Evolutionary conservation across 345 rosid genomes (phyloP).

Genomic region (Sisymbrium altissimum): DNA sequence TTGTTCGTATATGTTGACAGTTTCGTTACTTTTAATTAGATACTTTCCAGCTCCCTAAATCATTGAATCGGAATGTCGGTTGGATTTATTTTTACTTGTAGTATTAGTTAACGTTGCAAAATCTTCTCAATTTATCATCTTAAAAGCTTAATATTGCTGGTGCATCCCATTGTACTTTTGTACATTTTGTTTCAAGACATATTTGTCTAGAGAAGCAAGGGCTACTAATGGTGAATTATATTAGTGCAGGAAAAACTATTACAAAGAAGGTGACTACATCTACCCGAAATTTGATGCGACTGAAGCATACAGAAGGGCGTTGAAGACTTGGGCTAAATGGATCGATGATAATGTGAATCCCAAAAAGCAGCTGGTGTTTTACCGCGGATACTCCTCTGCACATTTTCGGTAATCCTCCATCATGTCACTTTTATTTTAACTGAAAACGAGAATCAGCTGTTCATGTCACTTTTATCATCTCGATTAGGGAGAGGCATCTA

Average conservation of each 20-base stretch:
- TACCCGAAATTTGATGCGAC: conserved; percentile 76
- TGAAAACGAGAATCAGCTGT: background rate
- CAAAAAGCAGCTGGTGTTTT: conserved; percentile 62
- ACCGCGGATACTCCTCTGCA: conserved; percentile 94
- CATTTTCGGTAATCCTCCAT: conserved; percentile 65
- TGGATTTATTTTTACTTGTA: background rate
- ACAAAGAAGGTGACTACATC: conserved; percentile 81
- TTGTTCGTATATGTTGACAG: background rate
- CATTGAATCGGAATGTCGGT: background rate
- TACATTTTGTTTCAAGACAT: conserved; percentile 5
- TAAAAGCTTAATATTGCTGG: background rate
- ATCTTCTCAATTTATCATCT: background rate
- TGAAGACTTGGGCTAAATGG: conserved; percentile 92
- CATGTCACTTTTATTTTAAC: background rate
- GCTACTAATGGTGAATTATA: background rate
- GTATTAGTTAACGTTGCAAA: background rate
- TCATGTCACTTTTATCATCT: conserved; percentile 5
- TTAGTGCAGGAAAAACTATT: conserved; percentile 79
- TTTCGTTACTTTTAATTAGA: background rate
- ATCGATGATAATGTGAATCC: conserved; percentile 55
- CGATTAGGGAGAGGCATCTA: background rate
- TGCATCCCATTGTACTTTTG: background rate
- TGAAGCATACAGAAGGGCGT: conserved; percentile 81
- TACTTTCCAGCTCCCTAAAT: background rate
- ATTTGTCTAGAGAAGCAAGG: background rate